These are phyloP conservation scores for Pachysandra terminalis DNA, from an alignment of 164 flowering plant genomes.

Conservation along the genomic window DNA sequence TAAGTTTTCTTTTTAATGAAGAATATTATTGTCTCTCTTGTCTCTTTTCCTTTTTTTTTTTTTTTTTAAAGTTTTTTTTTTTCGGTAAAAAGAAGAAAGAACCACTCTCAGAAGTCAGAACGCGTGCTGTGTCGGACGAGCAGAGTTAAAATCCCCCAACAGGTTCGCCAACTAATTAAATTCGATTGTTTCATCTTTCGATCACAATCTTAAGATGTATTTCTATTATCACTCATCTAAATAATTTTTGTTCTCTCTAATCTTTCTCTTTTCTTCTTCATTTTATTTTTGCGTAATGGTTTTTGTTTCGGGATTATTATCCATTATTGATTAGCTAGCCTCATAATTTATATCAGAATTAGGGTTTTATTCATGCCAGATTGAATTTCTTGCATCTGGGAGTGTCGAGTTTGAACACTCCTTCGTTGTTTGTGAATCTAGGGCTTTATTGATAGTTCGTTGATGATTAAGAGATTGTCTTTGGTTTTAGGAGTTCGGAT, in stretches of 20 bases:
- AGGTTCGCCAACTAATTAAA: background rate
- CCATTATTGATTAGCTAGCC: background rate
- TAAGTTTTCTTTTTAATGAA: no score
- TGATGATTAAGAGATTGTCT: no score
- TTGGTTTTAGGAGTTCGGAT: no score
- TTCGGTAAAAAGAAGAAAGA: background rate
- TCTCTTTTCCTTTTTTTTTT: no score
- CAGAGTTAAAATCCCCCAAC: background rate
- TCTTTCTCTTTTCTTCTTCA: background rate
- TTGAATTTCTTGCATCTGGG: background rate
- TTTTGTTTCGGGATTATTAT: background rate
- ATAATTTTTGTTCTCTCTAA: no score
- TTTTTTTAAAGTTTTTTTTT: no score
- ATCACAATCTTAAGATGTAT: background rate
- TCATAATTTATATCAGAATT: no score
- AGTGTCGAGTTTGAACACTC: background rate
- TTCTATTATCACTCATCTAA: background rate
- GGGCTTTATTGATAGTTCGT: background rate
- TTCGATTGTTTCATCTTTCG: background rate
- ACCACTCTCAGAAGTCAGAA: background rate
- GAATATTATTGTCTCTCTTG: no score
- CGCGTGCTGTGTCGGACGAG: background rate
- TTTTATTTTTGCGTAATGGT: background rate
- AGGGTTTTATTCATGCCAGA: background rate
- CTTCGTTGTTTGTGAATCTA: background rate